Evolutionary conservation across 129 eudicot genomes (phyloP), one percentile per base, ranked within the genome.

Genomic region (Pittosporum tobira): DNA sequence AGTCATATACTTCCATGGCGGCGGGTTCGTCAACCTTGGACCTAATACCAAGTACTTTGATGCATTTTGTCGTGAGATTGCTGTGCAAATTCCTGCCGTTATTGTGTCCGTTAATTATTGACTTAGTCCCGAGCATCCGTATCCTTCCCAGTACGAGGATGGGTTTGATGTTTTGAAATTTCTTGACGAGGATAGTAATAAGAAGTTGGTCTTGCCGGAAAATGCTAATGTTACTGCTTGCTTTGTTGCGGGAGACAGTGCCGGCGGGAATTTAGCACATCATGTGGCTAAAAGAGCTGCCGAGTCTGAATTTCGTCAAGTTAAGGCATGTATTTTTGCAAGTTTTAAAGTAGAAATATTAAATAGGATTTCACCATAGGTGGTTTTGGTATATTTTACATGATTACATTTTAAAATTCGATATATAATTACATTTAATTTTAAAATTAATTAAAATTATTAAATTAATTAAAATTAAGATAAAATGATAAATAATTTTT

Each of bases 21-120:
- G 86, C 11, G 86, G 81, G 1, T 80, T 80, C 67, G 79, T 66
- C 18, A 52, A 18, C 28, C 54, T 75, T 18, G 21, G 73, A 38
- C 67, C 86, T 1, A 70, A 64, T 23, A 26, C 60, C 43, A 58
- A 37, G 59, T 12, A 66, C 12, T 75, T 61, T 57, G 81, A 80
- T 73, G 37, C 40, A 44, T 67, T 80, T 1, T 75, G 86, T 54
- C 78, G 86, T 28, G 62, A 72, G 0, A 51, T 80, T 22, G 79
- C 86, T 0, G 23, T 73, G 10, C 16, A 57, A 47, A 1, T 57
- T 5, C 55, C 46, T 7, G 75, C 76, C 45, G 69, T 80, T 6
- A 81, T 75, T 1, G 65, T 71, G 24, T 80, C 86, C n/a, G 77
- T 80, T 6, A 75, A 75, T 61, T 80, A 80, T 48, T 70, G 86